Percentiles rank a stretch among this genome's conserved stretches.
Conservation (phyloP, 495 filamentous ascomycete species). For the Neurospora tetrasperma region DNA sequence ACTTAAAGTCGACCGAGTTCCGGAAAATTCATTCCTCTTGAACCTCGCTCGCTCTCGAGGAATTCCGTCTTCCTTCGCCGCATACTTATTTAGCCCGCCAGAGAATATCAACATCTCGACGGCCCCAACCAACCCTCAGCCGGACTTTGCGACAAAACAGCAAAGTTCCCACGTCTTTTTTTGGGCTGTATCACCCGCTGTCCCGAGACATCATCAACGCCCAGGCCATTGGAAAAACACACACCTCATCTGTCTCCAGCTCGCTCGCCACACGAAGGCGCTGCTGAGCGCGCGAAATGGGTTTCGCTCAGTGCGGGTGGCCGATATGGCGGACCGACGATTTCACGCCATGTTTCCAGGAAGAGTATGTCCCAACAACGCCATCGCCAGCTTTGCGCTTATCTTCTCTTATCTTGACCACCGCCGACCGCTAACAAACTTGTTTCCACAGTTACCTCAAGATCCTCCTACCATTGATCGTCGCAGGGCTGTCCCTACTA, state of each 20-base stretch:
- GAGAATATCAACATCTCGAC: too few relatives aligned
- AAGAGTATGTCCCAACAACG: conserved; percentile 55
- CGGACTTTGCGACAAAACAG: neutral
- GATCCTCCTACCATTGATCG: conserved; percentile 66
- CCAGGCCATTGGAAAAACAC: neutral
- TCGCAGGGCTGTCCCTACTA: conserved; percentile 59
- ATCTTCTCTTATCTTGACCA: neutral
- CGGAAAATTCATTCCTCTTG: neutral
- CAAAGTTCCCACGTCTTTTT: neutral
- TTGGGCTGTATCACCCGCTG: neutral
- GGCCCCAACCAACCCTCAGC: neutral
- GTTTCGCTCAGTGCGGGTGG: conserved; percentile 63
- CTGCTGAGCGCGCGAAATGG: conserved; percentile 21
- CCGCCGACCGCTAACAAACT: conserved; percentile 11
- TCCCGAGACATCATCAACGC: neutral
- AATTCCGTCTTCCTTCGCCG: neutral
- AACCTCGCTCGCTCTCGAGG: neutral
- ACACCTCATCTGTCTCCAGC: neutral
- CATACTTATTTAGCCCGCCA: neutral
- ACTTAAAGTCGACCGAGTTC: neutral
- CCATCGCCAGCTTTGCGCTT: conserved; percentile 1
- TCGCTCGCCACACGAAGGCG: conserved; percentile 12
- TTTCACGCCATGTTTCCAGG: conserved; percentile 77
- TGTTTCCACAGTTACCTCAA: conserved; percentile 62
- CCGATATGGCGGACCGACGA: conserved; percentile 84